Conservation (phyloP, 306 rosid species). For the Macrotyloma uniflorum region DNA sequence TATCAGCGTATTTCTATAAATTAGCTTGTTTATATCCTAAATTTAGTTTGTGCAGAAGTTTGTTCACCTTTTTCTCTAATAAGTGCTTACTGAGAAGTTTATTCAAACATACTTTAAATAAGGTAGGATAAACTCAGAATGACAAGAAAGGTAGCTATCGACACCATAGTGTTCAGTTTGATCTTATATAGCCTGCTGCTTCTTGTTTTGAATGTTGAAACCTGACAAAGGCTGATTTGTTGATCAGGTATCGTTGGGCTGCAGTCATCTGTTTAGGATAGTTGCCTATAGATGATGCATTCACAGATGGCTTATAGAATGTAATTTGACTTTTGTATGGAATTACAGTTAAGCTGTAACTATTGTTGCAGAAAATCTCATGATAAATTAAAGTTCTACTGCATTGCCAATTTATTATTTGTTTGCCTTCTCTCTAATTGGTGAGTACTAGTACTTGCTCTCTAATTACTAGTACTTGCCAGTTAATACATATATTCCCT, state of each 20-base stretch:
- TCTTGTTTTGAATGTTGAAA: conserved; percentile 3
- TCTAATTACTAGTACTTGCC: no score
- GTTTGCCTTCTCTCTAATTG: no score
- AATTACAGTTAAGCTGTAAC: conserved; percentile 16
- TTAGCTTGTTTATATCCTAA: no score
- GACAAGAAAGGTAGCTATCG: neutral
- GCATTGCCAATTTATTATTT: no score
- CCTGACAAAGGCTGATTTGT: conserved; percentile 31
- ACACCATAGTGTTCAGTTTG: neutral
- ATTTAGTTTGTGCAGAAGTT: no score
- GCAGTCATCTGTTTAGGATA: conserved; percentile 63
- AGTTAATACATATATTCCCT: no score
- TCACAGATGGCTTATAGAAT: conserved; percentile 13
- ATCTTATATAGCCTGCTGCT: neutral
- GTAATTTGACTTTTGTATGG: conserved; percentile 8
- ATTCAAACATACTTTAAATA: neutral
- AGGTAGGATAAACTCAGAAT: neutral
- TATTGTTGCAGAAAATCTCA: no score
- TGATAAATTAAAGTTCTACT: no score
- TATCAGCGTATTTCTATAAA: no score
- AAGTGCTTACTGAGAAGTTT: no score
- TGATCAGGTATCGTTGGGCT: conserved; percentile 82
- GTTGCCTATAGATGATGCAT: conserved; percentile 17
- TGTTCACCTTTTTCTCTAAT: no score
- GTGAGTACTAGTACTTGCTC: no score